phyloP scores from a whole-genome alignment of 192 early-diverging fungal genomes.

The Phycomyces blakesleeanus region DNA sequence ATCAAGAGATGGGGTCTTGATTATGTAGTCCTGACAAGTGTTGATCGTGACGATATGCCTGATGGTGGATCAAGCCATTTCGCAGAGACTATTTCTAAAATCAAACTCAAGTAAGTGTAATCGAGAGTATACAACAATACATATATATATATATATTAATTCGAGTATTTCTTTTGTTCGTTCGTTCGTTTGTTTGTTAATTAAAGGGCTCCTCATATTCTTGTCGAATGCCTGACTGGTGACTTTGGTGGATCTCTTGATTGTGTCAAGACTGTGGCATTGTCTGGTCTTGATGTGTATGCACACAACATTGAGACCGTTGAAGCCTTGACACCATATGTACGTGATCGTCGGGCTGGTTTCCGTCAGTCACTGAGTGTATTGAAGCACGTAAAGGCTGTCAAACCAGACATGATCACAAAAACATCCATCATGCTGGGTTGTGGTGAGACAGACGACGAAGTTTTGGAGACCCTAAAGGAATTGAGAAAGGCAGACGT shows the following conservation, averaged over 20 bases:
- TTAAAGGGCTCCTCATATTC: conserved; percentile 78
- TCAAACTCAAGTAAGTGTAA: conserved; percentile 71
- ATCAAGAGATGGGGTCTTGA: conserved; percentile 93
- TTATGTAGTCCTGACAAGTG: conserved; percentile 96
- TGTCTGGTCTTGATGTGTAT: conserved; percentile 92
- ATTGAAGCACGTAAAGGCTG: conserved; percentile 81
- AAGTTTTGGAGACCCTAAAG: conserved; percentile 84
- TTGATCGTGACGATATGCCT: conserved; percentile 92
- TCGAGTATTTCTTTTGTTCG: no score
- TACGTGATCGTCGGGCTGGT: conserved; percentile 88
- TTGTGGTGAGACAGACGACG: conserved; percentile 91
- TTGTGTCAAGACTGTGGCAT: conserved; percentile 77
- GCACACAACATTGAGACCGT: conserved; percentile 99
- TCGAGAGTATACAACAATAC: not conserved
- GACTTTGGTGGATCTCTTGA: conserved; percentile 84
- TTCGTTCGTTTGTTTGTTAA: no score
- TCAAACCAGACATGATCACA: conserved; percentile 78
- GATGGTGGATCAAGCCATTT: conserved; percentile 94
- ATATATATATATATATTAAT: not conserved
- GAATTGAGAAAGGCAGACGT: conserved; percentile 78
- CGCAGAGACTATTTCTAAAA: conserved; percentile 82
- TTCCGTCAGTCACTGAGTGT: conserved; percentile 91
- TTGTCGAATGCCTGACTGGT: conserved; percentile 95
- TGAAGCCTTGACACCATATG: conserved; percentile 80
- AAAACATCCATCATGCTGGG: conserved; percentile 99